phyloP scores from a whole-genome alignment of 2,329 filamentous ascomycete genomes.

The Ceratocystis cacaofunesta region DNA sequence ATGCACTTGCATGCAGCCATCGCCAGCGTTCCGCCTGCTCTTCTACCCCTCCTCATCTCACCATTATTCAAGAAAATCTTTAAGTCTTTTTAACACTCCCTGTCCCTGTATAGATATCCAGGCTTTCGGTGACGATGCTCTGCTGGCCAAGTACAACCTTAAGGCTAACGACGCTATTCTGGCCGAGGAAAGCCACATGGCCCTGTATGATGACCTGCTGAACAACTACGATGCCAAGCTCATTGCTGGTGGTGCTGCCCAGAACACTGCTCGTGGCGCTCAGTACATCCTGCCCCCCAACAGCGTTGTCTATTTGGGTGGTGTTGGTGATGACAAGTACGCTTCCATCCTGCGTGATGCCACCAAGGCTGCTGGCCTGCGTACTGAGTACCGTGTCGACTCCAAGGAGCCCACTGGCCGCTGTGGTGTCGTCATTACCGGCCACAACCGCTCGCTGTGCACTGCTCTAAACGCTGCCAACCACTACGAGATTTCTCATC shows the following conservation, averaged over 20 bases:
- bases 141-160: slow-evolving; percentile 83
- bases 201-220: slow-evolving; percentile 84
- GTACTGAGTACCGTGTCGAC: slow-evolving; percentile 90
- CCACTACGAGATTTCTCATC: slow-evolving; percentile 86
- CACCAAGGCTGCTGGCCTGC: slow-evolving; percentile 73
- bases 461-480: slow-evolving; percentile 94
- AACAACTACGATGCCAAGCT: slow-evolving; percentile 86
- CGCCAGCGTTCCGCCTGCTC: too few relatives aligned
- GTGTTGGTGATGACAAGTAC: slow-evolving; percentile 92
- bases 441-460: slow-evolving; percentile 85
- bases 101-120: slow-evolving; percentile 58
- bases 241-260: slow-evolving; percentile 88
- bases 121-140: slow-evolving; percentile 62
- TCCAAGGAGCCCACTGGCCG: slow-evolving; percentile 71
- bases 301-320: slow-evolving; percentile 85
- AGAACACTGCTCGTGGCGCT: slow-evolving; percentile 92
- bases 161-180: slow-evolving; percentile 98
- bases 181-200: slow-evolving; percentile 77
- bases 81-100: slow-evolving; percentile 2
- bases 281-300: slow-evolving; percentile 87
- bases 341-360: slow-evolving; percentile 75
- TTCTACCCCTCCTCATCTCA: background rate
- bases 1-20: background rate
- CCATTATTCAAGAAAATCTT: background rate
- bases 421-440: slow-evolving; percentile 93